phyloP scores from a whole-genome alignment of 1,139 yeast species.

The Candida sojae region DNA sequence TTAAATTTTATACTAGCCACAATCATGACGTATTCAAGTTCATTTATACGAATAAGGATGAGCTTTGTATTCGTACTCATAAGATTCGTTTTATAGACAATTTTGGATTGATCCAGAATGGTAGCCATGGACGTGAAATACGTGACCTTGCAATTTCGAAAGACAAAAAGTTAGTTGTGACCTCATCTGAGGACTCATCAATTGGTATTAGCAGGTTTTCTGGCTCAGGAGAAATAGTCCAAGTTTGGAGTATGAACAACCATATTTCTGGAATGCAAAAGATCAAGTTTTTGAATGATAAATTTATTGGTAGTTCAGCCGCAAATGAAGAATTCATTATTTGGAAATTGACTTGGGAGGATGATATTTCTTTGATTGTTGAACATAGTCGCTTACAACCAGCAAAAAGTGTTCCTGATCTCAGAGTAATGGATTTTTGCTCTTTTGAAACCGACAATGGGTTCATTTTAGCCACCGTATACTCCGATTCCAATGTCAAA shows the following conservation, averaged over 20 bases:
- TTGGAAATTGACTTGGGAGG: slow-evolving; percentile 59
- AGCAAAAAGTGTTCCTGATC: slow-evolving; percentile 61
- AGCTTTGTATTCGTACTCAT: slow-evolving; percentile 30
- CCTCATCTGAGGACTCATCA: slow-evolving; percentile 91
- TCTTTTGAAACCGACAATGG: slow-evolving; percentile 40
- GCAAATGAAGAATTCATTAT: slow-evolving; percentile 87
- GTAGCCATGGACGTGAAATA: slow-evolving; percentile 90
- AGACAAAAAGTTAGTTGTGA: slow-evolving; percentile 43
- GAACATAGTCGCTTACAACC: slow-evolving; percentile 52
- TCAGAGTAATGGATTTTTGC: slow-evolving; percentile 86
- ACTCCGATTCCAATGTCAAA: slow-evolving; percentile 80
- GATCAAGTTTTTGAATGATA: slow-evolving; percentile 58
- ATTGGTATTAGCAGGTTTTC: slow-evolving; percentile 56
- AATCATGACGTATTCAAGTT: slow-evolving; percentile 22
- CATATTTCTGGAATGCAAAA: slow-evolving; percentile 90
- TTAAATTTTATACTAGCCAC: slow-evolving; percentile 50
- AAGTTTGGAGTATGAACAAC: slow-evolving; percentile 65
- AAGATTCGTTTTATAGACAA: slow-evolving; percentile 20
- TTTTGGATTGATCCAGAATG: slow-evolving; percentile 44
- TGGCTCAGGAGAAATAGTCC: slow-evolving; percentile 40
- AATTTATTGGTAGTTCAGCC: slow-evolving; percentile 60
- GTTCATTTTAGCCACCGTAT: slow-evolving; percentile 65
- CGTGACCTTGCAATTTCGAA: slow-evolving; percentile 61
- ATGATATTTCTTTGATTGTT: slow-evolving; percentile 42
- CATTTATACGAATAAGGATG: slow-evolving; percentile 61